Percentiles rank a stretch among this genome's conserved stretches.
These are phyloP conservation scores for Aspergillus ochraceus DNA, from an alignment of 2,329 filamentous ascomycete species.

Conservation along the genomic window DNA sequence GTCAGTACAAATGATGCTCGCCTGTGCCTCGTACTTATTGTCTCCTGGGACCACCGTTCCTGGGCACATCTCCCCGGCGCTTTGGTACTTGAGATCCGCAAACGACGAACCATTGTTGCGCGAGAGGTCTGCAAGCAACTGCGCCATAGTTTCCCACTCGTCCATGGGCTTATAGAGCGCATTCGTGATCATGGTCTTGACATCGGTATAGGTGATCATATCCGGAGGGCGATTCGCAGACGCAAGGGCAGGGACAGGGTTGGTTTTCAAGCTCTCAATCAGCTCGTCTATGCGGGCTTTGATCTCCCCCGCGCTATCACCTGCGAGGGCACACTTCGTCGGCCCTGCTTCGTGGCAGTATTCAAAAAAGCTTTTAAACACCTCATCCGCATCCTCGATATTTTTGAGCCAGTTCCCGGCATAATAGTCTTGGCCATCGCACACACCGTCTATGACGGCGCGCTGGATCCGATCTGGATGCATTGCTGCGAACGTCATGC, in stretches of 20 bases:
- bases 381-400: slow-evolving; percentile 1
- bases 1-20: slow-evolving; percentile 1
- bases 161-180: slow-evolving; percentile 1
- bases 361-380: slow-evolving; percentile 1
- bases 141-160: not conserved
- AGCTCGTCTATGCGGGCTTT: not conserved
- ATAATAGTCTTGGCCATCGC: slow-evolving; percentile 2
- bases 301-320: not conserved
- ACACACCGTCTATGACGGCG: slow-evolving; percentile 4
- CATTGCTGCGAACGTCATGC: slow-evolving; percentile 6
- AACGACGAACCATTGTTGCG: slow-evolving; percentile 1
- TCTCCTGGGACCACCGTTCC: not conserved
- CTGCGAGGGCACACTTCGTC: not conserved
- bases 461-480: slow-evolving; percentile 4
- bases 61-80: not conserved
- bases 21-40: not conserved
- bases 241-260: not conserved
- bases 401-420: slow-evolving; percentile 1
- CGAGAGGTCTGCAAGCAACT: not conserved
- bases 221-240: not conserved
- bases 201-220: slow-evolving; percentile 5
- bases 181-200: not conserved
- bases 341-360: not conserved
- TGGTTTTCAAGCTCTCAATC: not conserved
- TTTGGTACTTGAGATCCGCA: not conserved